A percentile compares a stretch with the other conserved stretches of the same genome.
phyloP scores from a whole-genome alignment of 495 filamentous ascomycete species.

The Trichoderma asperelloides region DNA sequence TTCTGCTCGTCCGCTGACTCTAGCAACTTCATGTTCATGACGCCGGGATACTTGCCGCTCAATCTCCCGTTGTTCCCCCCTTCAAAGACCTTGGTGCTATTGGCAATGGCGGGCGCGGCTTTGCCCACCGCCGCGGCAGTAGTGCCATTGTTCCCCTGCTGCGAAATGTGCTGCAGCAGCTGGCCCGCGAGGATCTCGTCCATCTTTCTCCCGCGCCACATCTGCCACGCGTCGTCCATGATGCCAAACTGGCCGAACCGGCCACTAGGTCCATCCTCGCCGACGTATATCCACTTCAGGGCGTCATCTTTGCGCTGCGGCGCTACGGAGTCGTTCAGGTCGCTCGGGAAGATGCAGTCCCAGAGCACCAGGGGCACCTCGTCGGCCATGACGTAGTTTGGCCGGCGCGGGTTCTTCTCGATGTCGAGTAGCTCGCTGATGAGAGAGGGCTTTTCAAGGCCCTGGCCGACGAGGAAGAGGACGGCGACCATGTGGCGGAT shows the following conservation, averaged over 20 bases:
- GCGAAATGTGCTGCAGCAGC: conserved; percentile 54
- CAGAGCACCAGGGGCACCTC: conserved; percentile 86
- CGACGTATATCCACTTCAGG: conserved; percentile 71
- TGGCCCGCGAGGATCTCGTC: conserved; percentile 71
- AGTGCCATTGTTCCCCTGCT: conserved; percentile 33
- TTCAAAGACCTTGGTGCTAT: conserved; percentile 55
- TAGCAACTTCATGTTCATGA: conserved; percentile 56
- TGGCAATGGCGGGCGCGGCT: conserved; percentile 12
- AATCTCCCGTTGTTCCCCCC: conserved; percentile 53
- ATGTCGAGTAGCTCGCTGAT: conserved; percentile 66
- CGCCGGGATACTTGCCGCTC: conserved; percentile 59
- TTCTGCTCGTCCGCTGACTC: conserved; percentile 64
- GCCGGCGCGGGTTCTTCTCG: conserved; percentile 56
- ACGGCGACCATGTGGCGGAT: conserved; percentile 85
- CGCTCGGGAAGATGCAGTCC: conserved; percentile 79
- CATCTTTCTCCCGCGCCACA: conserved; percentile 78
- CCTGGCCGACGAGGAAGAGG: conserved; percentile 85
- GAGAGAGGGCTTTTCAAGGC: conserved; percentile 66
- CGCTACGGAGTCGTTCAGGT: conserved; percentile 22
- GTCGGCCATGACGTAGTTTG: conserved; percentile 80
- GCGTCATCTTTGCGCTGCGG: conserved; percentile 44
- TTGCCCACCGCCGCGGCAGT: conserved; percentile 16
- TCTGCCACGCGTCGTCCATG: conserved; percentile 64
- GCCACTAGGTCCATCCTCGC: conserved; percentile 43
- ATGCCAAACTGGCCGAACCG: conserved; percentile 56